A percentile compares a stretch with the other conserved stretches of the same genome.
Conservation (phyloP, 129 eudicot genomes). For the Arctium minus region DNA sequence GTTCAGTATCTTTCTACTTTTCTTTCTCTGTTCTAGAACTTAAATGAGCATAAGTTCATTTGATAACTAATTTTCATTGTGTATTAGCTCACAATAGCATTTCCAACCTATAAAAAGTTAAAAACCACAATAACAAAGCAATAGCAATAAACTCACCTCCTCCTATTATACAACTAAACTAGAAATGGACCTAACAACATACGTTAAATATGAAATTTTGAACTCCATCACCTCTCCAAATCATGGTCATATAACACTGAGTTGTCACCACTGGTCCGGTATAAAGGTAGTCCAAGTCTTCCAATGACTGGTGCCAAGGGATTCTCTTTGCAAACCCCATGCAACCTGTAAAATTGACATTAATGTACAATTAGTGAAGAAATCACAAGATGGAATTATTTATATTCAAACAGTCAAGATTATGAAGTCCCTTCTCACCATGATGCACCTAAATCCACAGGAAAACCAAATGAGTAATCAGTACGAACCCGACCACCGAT, state of each 20-base stretch:
- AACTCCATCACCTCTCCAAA: constrained; percentile 68
- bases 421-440: constrained; percentile 49
- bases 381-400: constrained; percentile 6
- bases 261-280: constrained; percentile 97
- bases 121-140: not conserved
- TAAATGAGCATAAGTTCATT: not conserved
- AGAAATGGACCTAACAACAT: not conserved
- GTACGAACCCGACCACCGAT: constrained; percentile 94
- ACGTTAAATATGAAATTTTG: not conserved
- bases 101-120: not conserved
- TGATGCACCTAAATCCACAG: constrained; percentile 97
- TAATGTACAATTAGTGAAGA: not conserved
- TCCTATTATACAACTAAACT: constrained; percentile 10
- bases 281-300: constrained; percentile 87
- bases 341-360: constrained; percentile 60
- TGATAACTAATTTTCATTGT: not conserved
- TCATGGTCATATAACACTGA: constrained; percentile 98
- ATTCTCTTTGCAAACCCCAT: constrained; percentile 96
- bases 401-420: not conserved
- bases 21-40: not conserved
- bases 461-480: constrained; percentile 93
- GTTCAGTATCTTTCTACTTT: not conserved
- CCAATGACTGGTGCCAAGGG: constrained; percentile 93
- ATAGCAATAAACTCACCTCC: not conserved
- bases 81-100: not conserved